These are phyloP conservation scores for Dictyostelium firmibasis DNA, from an alignment of 78 protist genomes.

Conservation along the genomic window DNA sequence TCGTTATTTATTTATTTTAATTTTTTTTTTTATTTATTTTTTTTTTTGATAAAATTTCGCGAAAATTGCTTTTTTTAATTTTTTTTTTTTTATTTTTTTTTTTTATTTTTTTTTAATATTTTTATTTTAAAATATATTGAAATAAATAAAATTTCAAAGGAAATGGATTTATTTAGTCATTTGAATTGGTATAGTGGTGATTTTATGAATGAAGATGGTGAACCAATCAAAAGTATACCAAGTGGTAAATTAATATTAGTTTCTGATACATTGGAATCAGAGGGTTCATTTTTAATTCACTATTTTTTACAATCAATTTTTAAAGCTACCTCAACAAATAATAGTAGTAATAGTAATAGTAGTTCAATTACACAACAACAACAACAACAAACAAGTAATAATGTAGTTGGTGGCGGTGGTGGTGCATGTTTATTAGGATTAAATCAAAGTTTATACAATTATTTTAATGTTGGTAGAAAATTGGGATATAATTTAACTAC, in stretches of 20 bases:
- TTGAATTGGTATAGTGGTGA: slow-evolving; percentile 59
- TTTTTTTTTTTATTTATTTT: too few relatives aligned
- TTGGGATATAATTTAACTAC: slow-evolving; percentile 38
- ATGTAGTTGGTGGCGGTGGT: background rate
- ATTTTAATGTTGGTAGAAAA: slow-evolving; percentile 54
- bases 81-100: too few relatives aligned
- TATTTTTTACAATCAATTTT: slow-evolving; percentile 42
- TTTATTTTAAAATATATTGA: too few relatives aligned
- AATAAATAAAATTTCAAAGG: too few relatives aligned
- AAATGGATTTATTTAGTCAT: slow-evolving; percentile 68
- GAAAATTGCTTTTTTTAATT: too few relatives aligned
- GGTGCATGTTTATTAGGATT: slow-evolving; percentile 38
- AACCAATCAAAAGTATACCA: slow-evolving; percentile 28
- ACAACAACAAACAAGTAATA: too few relatives aligned
- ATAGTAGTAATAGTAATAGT: background rate
- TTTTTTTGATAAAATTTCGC: too few relatives aligned
- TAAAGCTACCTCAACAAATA: background rate
- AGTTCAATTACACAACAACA: too few relatives aligned
- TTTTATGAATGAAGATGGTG: slow-evolving; percentile 11
- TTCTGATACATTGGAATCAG: slow-evolving; percentile 42
- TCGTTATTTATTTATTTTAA: too few relatives aligned
- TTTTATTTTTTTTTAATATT: too few relatives aligned
- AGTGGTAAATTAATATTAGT: slow-evolving; percentile 19
- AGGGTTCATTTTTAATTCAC: slow-evolving; percentile 68
- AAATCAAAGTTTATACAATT: slow-evolving; percentile 44